Conservation (phyloP, 2,329 filamentous ascomycete genomes). For the Colletotrichum orchidophilum region DNA sequence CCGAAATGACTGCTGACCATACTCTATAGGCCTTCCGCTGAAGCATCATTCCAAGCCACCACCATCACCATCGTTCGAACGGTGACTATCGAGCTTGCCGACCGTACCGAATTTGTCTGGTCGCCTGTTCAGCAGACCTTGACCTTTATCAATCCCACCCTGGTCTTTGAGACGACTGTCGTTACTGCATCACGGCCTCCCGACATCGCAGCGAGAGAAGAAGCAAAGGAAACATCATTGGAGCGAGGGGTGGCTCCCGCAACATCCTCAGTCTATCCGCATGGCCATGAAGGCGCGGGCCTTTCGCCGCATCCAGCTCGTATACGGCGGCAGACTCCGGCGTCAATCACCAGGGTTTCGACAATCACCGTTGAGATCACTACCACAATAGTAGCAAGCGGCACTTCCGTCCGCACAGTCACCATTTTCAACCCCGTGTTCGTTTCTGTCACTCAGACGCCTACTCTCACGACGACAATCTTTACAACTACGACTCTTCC, state of each 20-base stretch:
- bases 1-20: neutral
- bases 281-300: neutral
- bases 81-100: slow-evolving; percentile 33
- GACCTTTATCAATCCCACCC: slow-evolving; percentile 38
- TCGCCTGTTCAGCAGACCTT: slow-evolving; percentile 38
- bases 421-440: slow-evolving; percentile 27
- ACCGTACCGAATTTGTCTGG: slow-evolving; percentile 31
- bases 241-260: neutral
- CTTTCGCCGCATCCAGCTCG: neutral
- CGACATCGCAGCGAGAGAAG: slow-evolving; percentile 4
- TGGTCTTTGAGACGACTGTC: slow-evolving; percentile 38
- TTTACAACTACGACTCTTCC: slow-evolving; percentile 17
- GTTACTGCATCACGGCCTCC: slow-evolving; percentile 37
- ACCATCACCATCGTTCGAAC: slow-evolving; percentile 34
- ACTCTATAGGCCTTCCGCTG: neutral
- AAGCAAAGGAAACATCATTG: neutral
- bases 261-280: neutral
- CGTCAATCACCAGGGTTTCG: neutral
- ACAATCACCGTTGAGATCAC: slow-evolving; percentile 23
- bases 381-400: slow-evolving; percentile 21
- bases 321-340: neutral
- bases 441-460: slow-evolving; percentile 29
- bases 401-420: slow-evolving; percentile 18
- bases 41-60: neutral
- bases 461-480: slow-evolving; percentile 27